Base-by-base conservation (phyloP, 495 filamentous ascomycete genomes). In the Saxophila tyrrhenica region DNA sequence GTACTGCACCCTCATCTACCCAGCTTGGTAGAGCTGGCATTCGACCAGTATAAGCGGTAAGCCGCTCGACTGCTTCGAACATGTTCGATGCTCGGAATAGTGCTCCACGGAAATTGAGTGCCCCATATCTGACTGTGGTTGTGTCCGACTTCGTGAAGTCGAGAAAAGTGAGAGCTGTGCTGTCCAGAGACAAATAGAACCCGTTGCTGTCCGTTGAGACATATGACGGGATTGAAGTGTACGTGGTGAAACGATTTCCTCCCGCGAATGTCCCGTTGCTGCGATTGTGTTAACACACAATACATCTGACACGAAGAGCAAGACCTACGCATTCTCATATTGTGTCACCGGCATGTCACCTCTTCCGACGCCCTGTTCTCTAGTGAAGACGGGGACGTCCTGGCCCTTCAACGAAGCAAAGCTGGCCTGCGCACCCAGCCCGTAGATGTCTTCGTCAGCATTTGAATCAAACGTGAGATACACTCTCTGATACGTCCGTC, bases 301-400 rank as follows among this genome's bases (percentile, higher is more conserved):
- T 13, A 35, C 29, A 35, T 13, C 7, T 35, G 29, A 13, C 29
- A 35, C 7, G 29, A 13, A 7, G 29, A 7, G 29, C 13, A 13
- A 7, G 29, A 7, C 29, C 29, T 35, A 35, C 19, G 2, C 32
- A 17, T 51, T 51, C 49, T 42, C 25, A 9, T 29, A 15, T n/a
- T 25, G 21, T 1, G 49, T 51, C 15, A 51, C 25, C 19, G 49
- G 49, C 38, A 22, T 17, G 20, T 51, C 49, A 17, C 49, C 49
- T 9, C 49, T 25, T 9, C 49, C 49, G n/a, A 51, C 49, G 19
- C 49, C 49, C 20, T 51, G 49, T 29, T 51, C 49, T n/a, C 49
- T 23, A 21, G 49, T 20, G 49, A 51, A 39, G 9, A 51, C 23
- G 3, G 49, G 49, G 32, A 51, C 20, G 20, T 11, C 19, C 38